A percentile compares a stretch with the other conserved stretches of the same genome.
Conservation (phyloP, 2,329 filamentous ascomycete genomes). For the Epichloe sibirici region DNA sequence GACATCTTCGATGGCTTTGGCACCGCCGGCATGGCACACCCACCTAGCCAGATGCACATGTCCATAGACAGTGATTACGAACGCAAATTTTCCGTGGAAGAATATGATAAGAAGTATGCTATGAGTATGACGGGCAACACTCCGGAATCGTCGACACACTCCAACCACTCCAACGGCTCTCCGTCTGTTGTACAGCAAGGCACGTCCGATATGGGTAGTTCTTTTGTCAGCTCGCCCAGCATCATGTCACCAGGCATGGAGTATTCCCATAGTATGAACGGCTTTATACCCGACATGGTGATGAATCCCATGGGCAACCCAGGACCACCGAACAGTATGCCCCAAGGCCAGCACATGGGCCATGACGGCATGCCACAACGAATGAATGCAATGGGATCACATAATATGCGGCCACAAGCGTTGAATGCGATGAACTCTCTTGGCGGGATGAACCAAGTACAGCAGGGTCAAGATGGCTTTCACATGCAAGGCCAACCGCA, state of each 20-base stretch:
- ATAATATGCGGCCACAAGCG: slow-evolving; percentile 14
- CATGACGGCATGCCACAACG: slow-evolving; percentile 18
- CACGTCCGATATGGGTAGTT: slow-evolving; percentile 29
- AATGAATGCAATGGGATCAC: slow-evolving; percentile 12
- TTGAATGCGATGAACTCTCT: slow-evolving; percentile 21
- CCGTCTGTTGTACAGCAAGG: slow-evolving; percentile 16
- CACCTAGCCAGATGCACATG: slow-evolving; percentile 28
- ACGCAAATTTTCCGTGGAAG: slow-evolving; percentile 31
- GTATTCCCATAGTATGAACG: slow-evolving; percentile 31
- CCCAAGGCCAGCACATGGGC: slow-evolving; percentile 17
- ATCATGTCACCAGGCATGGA: slow-evolving; percentile 43
- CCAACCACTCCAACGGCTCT: slow-evolving; percentile 19
- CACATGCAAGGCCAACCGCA: slow-evolving; percentile 18
- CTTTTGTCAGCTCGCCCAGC: slow-evolving; percentile 39
- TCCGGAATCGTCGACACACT: slow-evolving; percentile 20
- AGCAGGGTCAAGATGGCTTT: slow-evolving; percentile 21
- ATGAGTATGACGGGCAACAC: slow-evolving; percentile 23
- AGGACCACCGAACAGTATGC: slow-evolving; percentile 11
- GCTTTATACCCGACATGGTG: slow-evolving; percentile 42
- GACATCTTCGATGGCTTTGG: slow-evolving; percentile 58
- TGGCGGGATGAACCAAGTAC: slow-evolving; percentile 15
- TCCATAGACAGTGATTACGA: slow-evolving; percentile 36
- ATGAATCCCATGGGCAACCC: slow-evolving; percentile 34
- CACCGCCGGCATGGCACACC: slow-evolving; percentile 47
- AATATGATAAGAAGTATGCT: slow-evolving; percentile 28